These are phyloP conservation scores for Penicillium sp. DNA, from an alignment of 2,329 filamentous ascomycete species.

Conservation along the genomic window DNA sequence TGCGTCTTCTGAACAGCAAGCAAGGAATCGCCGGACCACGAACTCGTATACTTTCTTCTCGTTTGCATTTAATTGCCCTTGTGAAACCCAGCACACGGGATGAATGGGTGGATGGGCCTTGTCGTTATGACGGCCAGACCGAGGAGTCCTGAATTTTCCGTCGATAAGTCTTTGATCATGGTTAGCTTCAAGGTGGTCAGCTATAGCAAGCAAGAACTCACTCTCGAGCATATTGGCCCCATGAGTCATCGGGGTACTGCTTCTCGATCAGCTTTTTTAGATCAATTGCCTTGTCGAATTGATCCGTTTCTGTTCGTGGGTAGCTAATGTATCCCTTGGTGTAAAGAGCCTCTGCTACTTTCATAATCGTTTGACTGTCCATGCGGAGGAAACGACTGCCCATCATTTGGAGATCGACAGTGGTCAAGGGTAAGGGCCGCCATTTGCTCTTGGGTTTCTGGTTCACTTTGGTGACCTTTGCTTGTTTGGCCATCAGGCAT, in stretches of 20 bases:
- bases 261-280: constrained; percentile 74
- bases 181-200: background rate
- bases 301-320: constrained; percentile 96
- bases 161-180: constrained; percentile 54
- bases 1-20: constrained; percentile 93
- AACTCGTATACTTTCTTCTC: constrained; percentile 87
- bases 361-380: constrained; percentile 88
- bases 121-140: constrained; percentile 83
- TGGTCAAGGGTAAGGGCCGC: constrained; percentile 89
- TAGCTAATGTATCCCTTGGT: constrained; percentile 40
- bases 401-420: constrained; percentile 93
- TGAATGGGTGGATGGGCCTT: constrained; percentile 97
- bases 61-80: constrained; percentile 55
- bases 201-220: constrained; percentile 23
- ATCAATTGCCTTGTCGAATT: constrained; percentile 87
- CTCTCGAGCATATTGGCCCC: constrained; percentile 75
- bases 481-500: constrained; percentile 70
- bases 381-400: constrained; percentile 85
- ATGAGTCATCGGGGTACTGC: constrained; percentile 69
- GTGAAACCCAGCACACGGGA: constrained; percentile 77
- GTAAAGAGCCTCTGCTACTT: constrained; percentile 37
- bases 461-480: constrained; percentile 76
- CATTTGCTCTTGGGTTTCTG: constrained; percentile 91
- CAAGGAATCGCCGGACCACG: constrained; percentile 82
- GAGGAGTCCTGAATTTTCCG: constrained; percentile 74